phyloP scores from a whole-genome alignment of 139 green algal genomes.

The Tetradesmus obliquus region DNA sequence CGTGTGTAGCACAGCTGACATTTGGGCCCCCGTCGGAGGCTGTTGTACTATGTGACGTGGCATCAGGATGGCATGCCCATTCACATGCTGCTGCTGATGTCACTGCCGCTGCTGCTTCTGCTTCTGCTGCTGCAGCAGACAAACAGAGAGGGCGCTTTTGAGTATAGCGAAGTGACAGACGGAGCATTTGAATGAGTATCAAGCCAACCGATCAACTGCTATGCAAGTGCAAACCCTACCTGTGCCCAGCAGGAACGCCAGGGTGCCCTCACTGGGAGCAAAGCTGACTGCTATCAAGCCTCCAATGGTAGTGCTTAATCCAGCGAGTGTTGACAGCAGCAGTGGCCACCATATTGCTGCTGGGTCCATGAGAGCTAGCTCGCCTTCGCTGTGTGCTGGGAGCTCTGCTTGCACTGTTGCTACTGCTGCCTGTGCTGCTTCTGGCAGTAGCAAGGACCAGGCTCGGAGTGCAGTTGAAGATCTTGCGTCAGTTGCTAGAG shows the following conservation, averaged over 20 bases:
- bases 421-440: conserved; percentile 27
- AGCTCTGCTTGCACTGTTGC: background rate
- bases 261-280: background rate
- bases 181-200: no score
- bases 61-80: background rate
- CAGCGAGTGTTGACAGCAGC: conserved; percentile 14
- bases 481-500: background rate
- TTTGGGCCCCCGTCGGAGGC: background rate
- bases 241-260: conserved; percentile 13
- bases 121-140: background rate
- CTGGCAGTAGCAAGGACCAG: background rate
- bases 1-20: no score
- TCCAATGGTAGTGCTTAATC: background rate
- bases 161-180: background rate
- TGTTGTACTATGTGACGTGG: background rate
- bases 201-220: no score
- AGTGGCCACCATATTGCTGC: background rate
- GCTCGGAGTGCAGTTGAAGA: background rate
- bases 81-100: background rate
- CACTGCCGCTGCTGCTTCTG: background rate
- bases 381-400: background rate
- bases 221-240: background rate
- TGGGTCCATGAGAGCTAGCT: background rate
- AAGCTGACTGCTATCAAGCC: conserved; percentile 23
- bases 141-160: background rate